Evolutionary conservation across 1,139 yeast genomes (phyloP).

Genomic region (Candida albicans): DNA sequence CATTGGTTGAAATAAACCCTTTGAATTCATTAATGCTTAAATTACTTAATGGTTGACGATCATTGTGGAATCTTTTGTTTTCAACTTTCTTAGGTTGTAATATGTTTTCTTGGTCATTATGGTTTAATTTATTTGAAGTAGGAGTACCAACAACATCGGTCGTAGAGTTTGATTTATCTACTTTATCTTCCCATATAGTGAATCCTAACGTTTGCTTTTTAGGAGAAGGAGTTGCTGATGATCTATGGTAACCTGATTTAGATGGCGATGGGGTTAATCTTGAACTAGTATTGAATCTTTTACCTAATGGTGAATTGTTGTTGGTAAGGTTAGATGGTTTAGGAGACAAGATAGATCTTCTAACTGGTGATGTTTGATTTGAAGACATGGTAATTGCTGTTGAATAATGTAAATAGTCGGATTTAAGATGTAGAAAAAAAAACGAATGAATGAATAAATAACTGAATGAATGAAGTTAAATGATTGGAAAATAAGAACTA

Average conservation of each 20-base stretch:
- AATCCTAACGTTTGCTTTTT: constrained; percentile 27
- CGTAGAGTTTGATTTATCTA: constrained; percentile 6
- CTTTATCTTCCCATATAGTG: constrained; percentile 40
- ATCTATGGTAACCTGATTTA: constrained; percentile 1
- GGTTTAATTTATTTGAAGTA: constrained; percentile 24
- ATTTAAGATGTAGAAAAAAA: not conserved
- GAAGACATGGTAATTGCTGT: constrained; percentile 18
- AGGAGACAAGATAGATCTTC: constrained; percentile 35
- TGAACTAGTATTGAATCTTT: constrained; percentile 20
- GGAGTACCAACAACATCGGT: constrained; percentile 13
- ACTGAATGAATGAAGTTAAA: not conserved
- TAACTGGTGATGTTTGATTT: constrained; percentile 31
- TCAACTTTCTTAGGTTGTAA: constrained; percentile 38
- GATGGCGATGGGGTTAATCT: constrained; percentile 13
- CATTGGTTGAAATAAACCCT: constrained; percentile 27
- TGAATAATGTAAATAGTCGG: not conserved
- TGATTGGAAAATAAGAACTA: too few relatives aligned
- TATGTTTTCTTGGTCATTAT: constrained; percentile 46
- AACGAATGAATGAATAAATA: not conserved
- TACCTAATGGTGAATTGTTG: constrained; percentile 19
- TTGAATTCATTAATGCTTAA: constrained; percentile 35
- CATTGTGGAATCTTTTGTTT: constrained; percentile 14
- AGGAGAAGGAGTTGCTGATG: constrained; percentile 17
- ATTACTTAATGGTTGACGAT: constrained; percentile 34
- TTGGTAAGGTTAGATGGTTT: constrained; percentile 28